These are phyloP conservation scores for Metarhizium robertsii DNA, from an alignment of 2,329 filamentous ascomycete species.

Conservation along the genomic window DNA sequence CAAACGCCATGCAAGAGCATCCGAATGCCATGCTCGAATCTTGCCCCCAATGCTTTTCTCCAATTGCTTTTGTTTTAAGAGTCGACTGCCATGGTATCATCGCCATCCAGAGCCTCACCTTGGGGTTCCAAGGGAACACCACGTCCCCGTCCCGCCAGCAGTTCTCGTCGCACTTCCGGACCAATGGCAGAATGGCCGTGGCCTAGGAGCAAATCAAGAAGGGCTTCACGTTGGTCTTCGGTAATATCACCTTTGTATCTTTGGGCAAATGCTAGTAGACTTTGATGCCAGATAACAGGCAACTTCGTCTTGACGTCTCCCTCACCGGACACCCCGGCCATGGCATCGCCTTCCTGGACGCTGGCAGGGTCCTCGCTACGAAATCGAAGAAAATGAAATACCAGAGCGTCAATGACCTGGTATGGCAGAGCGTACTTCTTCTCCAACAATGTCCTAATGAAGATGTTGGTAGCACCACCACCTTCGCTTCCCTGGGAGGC, in stretches of 20 bases:
- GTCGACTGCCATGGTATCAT: conserved; percentile 85
- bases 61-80: conserved; percentile 13
- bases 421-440: conserved; percentile 96
- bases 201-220: conserved; percentile 77
- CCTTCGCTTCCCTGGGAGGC: conserved; percentile 75
- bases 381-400: conserved; percentile 95
- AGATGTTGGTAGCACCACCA: conserved; percentile 86
- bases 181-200: conserved; percentile 84
- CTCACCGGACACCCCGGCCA: conserved; percentile 34
- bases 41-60: neutral
- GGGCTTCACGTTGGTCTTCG: conserved; percentile 84
- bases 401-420: conserved; percentile 86
- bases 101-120: conserved; percentile 53
- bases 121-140: conserved; percentile 57
- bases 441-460: conserved; percentile 86
- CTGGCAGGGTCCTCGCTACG: conserved; percentile 56
- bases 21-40: conserved; percentile 5
- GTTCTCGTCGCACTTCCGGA: conserved; percentile 80
- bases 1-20: conserved; percentile 13
- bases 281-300: conserved; percentile 95
- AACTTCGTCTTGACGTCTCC: conserved; percentile 54
- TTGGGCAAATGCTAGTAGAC: conserved; percentile 83
- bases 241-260: conserved; percentile 94
- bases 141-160: conserved; percentile 79
- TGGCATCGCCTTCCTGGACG: conserved; percentile 42